Base-by-base conservation (phyloP, 371 early-diverging fungal species). In the Lichtheimia ornata region DNA sequence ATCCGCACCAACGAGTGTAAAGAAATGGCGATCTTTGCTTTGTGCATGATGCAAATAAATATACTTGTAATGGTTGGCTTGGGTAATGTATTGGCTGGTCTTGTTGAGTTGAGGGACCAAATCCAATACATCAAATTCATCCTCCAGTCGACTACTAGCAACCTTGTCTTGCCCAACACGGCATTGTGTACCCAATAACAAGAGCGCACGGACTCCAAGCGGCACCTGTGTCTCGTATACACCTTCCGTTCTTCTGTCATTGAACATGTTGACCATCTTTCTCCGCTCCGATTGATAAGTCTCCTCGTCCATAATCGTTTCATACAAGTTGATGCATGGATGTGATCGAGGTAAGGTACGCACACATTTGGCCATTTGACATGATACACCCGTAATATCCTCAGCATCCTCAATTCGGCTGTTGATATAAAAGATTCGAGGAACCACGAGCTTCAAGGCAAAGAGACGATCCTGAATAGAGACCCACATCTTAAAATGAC, bases 181-280 rank as follows among this genome's bases (percentile, higher is more conserved):
- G 69, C 86, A 74, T 15, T 78, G 66, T 17, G 80, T 78, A 15
- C 94, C 93, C 4, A 96, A 52, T 27, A 86, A 73, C 20, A 95
- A 76, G 47, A 98, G 70, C 5, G 94, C 96, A 0, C 96, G 87
- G 53, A 88, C 84, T 41, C 90, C 43, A 0, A 93, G 74, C 4
- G 94, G 89, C 2, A 96, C 71, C 58, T 94, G 88, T 0, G 94
- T 89, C 77, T 97, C 97, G 70, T 97, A 98, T 0, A 95, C 95
- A 24, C 95, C 95, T 59, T 91, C 94, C 13, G 95, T 89, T n/a
- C 88, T 78, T 11, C 93, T 92, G 68, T 96, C 91, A 62, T 88
- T 92, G 66, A 95, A 93, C 44, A 96, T 84, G 22, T 82, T 82
- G 1, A 87, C 66, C 72, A 95, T 88, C 56, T 87, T 83, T 59